Conservation (phyloP, 2,329 filamentous ascomycete genomes). For the Fusarium compactum region DNA sequence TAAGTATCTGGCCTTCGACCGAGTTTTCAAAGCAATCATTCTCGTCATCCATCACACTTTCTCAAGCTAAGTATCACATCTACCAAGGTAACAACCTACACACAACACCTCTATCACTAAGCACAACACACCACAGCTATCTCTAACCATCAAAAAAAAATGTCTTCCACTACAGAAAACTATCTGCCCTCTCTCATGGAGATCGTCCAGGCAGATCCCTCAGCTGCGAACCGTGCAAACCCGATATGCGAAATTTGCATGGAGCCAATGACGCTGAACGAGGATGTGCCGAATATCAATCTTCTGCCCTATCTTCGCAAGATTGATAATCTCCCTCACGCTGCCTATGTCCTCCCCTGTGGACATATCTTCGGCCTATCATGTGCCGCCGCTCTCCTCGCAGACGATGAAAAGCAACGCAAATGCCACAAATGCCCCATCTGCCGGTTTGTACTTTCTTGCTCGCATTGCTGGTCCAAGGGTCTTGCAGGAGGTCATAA, state of each 20-base stretch:
- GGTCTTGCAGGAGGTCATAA: not conserved
- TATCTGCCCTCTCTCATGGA: not conserved
- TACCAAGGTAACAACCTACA: not conserved
- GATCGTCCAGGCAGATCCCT: not conserved
- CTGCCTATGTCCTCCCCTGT: slow-evolving; percentile 5
- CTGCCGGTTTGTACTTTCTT: slow-evolving; percentile 1
- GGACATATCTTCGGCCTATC: slow-evolving; percentile 23
- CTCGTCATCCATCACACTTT: not conserved
- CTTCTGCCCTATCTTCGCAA: not conserved
- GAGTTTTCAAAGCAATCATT: not conserved
- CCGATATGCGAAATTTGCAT: slow-evolving; percentile 12
- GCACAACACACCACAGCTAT: too few relatives aligned
- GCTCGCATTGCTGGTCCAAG: not conserved
- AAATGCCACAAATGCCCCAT: not conserved
- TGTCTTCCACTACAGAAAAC: too few relatives aligned
- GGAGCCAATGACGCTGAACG: not conserved
- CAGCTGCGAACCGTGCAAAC: not conserved
- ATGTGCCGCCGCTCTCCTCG: not conserved
- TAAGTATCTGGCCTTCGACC: not conserved
- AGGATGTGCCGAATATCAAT: not conserved
- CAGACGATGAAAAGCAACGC: too few relatives aligned
- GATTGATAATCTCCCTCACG: not conserved
- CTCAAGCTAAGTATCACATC: not conserved
- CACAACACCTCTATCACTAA: too few relatives aligned
- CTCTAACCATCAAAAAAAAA: too few relatives aligned